A percentile compares a stretch with the other conserved stretches of the same genome.
Conservation (phyloP, 495 filamentous ascomycete species). For the Neurospora tetrasperma region DNA sequence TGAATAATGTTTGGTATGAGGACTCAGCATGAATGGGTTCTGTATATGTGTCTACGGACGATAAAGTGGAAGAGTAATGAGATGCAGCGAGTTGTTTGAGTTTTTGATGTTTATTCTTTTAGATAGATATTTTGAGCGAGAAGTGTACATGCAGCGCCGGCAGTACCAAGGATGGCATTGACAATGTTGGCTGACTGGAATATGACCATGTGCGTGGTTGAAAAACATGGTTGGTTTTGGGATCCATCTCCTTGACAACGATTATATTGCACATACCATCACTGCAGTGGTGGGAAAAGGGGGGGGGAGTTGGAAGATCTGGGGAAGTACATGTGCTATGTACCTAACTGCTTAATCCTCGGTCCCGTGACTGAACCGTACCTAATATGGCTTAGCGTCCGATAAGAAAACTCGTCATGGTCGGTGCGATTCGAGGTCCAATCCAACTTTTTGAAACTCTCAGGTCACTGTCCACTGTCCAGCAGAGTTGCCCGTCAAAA, state of each 20-base stretch:
- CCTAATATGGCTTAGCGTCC: neutral
- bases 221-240: no score
- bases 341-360: neutral
- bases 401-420: conserved; percentile 13
- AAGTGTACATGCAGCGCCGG: neutral
- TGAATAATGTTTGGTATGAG: neutral
- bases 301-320: neutral
- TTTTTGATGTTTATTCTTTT: neutral
- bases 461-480: neutral
- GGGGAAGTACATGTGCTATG: neutral
- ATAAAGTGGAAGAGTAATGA: conserved; percentile 1
- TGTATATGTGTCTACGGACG: neutral
- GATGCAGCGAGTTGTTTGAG: neutral
- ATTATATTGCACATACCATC: neutral
- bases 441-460: neutral
- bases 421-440: neutral
- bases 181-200: neutral
- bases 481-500: neutral
- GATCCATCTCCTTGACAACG: neutral
- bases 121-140: neutral
- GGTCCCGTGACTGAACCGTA: neutral
- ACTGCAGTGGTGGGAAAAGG: neutral
- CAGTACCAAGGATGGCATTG: neutral
- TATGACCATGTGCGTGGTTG: neutral
- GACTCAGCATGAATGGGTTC: conserved; percentile 2